Evolutionary conservation across 1,284 basidiomycete genomes (phyloP).

Genomic region (Meira miltonrushii): DNA sequence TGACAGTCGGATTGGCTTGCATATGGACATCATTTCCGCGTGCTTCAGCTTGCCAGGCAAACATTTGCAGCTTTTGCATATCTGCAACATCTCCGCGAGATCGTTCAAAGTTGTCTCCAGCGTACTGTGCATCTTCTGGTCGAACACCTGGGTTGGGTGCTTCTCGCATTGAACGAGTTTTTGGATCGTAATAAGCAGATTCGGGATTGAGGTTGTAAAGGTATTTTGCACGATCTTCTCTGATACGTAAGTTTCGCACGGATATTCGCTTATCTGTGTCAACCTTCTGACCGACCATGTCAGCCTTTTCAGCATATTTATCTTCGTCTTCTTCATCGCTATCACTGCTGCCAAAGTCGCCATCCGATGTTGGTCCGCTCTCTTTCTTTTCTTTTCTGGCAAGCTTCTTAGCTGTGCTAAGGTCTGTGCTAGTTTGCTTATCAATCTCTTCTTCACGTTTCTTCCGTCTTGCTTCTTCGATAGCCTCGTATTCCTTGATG

Average conservation of each 20-base stretch:
- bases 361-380: slow-evolving; percentile 16
- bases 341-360: slow-evolving; percentile 80
- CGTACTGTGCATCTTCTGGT: slow-evolving; percentile 82
- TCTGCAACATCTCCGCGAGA: slow-evolving; percentile 83
- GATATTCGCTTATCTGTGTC: slow-evolving; percentile 98
- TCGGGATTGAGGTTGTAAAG: slow-evolving; percentile 92
- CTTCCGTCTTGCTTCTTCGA: slow-evolving; percentile 83
- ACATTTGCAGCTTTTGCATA: slow-evolving; percentile 85
- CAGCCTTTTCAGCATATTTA: slow-evolving; percentile 86
- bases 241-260: slow-evolving; percentile 93
- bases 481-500: slow-evolving; percentile 83
- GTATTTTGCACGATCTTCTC: slow-evolving; percentile 99
- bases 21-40: slow-evolving; percentile 91
- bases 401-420: slow-evolving; percentile 67
- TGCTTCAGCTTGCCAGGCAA: slow-evolving; percentile 92
- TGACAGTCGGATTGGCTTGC: slow-evolving; percentile 89
- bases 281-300: slow-evolving; percentile 93
- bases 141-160: slow-evolving; percentile 73
- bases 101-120: slow-evolving; percentile 92
- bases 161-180: slow-evolving; percentile 98
- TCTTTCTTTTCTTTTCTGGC: slow-evolving; percentile 66
- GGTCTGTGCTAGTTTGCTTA: slow-evolving; percentile 64
- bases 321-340: slow-evolving; percentile 49
- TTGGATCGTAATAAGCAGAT: slow-evolving; percentile 97
- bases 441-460: slow-evolving; percentile 94